Evolutionary conservation across 768 basidiomycete genomes (phyloP).

Genomic region (Kockovaella imperatae): DNA sequence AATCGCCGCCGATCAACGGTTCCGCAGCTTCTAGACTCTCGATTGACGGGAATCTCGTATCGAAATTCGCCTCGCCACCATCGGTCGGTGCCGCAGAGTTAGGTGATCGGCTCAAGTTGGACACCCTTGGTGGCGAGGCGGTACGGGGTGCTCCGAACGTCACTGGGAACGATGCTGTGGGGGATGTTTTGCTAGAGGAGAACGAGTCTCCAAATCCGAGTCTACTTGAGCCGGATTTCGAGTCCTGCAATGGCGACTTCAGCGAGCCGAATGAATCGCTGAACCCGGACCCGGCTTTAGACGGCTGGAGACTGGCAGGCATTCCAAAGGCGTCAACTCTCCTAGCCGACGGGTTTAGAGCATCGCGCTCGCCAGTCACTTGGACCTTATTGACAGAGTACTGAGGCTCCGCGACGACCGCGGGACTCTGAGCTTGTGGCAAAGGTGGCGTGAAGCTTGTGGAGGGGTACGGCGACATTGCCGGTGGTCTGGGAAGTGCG

Average conservation of each 20-base stretch:
- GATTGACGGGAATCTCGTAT: conserved; percentile 76
- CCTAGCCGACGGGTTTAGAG: background rate
- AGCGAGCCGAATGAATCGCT: conserved; percentile 9
- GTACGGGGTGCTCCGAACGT: background rate
- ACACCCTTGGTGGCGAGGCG: background rate
- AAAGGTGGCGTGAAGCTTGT: background rate
- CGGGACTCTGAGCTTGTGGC: background rate
- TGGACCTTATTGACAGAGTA: conserved; percentile 7
- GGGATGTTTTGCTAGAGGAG: background rate
- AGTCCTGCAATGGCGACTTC: background rate
- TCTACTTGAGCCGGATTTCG: conserved; percentile 6
- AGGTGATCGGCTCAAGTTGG: conserved; percentile 6
- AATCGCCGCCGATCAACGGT: too few relatives aligned
- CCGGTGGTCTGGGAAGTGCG: too few relatives aligned
- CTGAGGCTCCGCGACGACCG: background rate
- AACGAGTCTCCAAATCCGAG: conserved; percentile 1
- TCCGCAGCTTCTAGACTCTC: too few relatives aligned
- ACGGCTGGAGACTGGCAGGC: conserved; percentile 7
- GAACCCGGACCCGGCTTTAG: conserved; percentile 6
- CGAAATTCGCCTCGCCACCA: conserved; percentile 44
- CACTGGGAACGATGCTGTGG: background rate
- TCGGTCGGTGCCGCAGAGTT: conserved; percentile 14
- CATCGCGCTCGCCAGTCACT: conserved; percentile 20
- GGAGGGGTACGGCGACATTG: conserved; percentile 1
- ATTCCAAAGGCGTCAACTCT: conserved; percentile 32